Conservation (phyloP, 116 monocot genomes). For the Cymodocea nodosa region DNA sequence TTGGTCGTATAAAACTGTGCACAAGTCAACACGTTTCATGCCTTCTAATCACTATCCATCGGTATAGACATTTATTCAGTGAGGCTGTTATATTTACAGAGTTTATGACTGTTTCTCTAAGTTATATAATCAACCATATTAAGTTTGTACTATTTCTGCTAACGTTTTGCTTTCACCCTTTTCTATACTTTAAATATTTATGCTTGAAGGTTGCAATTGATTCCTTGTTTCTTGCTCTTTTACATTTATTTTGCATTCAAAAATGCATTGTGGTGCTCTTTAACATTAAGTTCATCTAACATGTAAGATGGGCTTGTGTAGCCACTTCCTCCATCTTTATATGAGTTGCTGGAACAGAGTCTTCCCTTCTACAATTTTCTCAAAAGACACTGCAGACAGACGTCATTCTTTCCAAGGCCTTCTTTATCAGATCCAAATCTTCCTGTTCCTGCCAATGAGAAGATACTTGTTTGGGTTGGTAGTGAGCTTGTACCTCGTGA, state of each 20-base stretch:
- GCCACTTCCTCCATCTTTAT: slow-evolving; percentile 49
- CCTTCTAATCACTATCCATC: slow-evolving; percentile 23
- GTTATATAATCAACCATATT: too few species aligned
- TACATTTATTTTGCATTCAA: too few species aligned
- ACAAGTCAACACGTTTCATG: slow-evolving; percentile 77
- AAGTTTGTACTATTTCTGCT: too few species aligned
- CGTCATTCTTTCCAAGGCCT: slow-evolving; percentile 26
- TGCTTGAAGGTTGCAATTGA: too few species aligned
- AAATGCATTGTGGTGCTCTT: too few species aligned
- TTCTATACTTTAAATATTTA: too few species aligned
- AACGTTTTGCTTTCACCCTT: too few species aligned
- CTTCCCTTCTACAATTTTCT: slow-evolving; percentile 94
- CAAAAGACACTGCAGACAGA: slow-evolving; percentile 30
- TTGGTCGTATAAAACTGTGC: slow-evolving; percentile 86
- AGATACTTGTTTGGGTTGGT: slow-evolving; percentile 91
- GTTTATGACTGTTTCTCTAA: too few species aligned
- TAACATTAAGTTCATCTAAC: too few species aligned
- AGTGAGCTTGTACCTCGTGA: slow-evolving; percentile 73
- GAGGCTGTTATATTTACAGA: not conserved
- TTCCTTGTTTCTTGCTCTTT: too few species aligned
- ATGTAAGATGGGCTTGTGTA: not conserved
- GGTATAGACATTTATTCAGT: slow-evolving; percentile 24
- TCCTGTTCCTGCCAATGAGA: slow-evolving; percentile 76
- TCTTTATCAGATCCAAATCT: slow-evolving; percentile 51
- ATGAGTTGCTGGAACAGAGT: slow-evolving; percentile 75